phyloP scores from a whole-genome alignment of 805 yeast species.

The Kazachstania bromeliacearum region DNA sequence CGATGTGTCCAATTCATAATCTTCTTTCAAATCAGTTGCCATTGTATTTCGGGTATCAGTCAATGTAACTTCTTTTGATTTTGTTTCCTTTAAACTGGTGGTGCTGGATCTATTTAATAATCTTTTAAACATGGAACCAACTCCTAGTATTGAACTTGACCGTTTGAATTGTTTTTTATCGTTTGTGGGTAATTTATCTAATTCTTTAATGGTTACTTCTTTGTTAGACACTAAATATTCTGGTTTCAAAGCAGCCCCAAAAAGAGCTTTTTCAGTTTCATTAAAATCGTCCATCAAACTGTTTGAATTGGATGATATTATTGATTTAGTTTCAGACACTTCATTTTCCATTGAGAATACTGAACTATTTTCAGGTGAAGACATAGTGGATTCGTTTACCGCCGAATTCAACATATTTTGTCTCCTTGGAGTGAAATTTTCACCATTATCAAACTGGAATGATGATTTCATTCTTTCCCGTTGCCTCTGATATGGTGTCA shows the following conservation, averaged over 20 bases:
- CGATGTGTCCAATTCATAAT: neutral
- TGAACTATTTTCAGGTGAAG: too few species aligned
- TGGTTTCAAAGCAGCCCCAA: too few species aligned
- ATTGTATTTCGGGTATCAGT: too few species aligned
- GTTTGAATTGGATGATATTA: too few species aligned
- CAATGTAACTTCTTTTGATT: neutral
- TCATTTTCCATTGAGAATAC: neutral
- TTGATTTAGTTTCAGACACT: too few species aligned
- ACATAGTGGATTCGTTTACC: neutral
- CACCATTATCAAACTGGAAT: conserved; percentile 29
- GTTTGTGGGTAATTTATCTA: too few species aligned
- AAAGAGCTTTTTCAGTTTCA: too few species aligned
- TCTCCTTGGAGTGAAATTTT: conserved; percentile 24
- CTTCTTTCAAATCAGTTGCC: neutral
- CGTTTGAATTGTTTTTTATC: too few species aligned
- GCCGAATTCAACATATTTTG: neutral
- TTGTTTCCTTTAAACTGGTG: neutral
- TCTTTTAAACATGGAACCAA: neutral
- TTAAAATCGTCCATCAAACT: too few species aligned
- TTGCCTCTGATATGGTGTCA: conserved; percentile 25
- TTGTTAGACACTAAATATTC: too few species aligned
- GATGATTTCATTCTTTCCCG: conserved; percentile 22
- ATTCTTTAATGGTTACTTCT: too few species aligned
- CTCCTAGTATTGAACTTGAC: too few species aligned
- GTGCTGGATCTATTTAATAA: neutral